Conservation (phyloP, 768 basidiomycete genomes). For the Kwoniella sp. region DNA sequence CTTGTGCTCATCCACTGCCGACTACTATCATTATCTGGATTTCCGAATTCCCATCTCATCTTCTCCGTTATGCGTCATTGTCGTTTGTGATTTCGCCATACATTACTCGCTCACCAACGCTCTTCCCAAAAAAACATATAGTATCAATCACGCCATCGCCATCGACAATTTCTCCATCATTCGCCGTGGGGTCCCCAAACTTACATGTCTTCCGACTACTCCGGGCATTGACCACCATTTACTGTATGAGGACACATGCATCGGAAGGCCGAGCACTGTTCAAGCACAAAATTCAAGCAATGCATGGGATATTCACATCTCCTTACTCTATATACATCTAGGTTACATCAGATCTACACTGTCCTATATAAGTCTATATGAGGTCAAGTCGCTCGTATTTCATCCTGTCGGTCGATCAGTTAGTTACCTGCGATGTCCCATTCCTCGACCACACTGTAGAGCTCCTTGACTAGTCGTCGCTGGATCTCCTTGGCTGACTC, state of each 20-base stretch:
- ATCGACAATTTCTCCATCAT: conserved; percentile 2
- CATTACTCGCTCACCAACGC: no score
- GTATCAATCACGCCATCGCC: conserved; percentile 21
- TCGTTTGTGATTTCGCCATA: no score
- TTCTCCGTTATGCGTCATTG: not conserved
- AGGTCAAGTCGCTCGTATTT: no score
- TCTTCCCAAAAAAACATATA: conserved; percentile 13
- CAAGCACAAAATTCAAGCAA: no score
- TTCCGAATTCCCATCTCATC: conserved; percentile 4
- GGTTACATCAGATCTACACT: no score
- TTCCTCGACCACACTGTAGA: conserved; percentile 62
- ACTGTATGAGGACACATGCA: no score
- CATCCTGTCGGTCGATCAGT: no score
- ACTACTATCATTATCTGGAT: not conserved
- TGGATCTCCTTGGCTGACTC: conserved; percentile 74
- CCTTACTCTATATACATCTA: no score
- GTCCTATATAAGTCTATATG: no score
- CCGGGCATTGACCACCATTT: not conserved
- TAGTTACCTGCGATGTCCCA: conserved; percentile 13
- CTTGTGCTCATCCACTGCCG: no score
- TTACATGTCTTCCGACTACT: not conserved
- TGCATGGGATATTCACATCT: no score
- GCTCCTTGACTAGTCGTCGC: conserved; percentile 75
- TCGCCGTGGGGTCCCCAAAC: conserved; percentile 1
- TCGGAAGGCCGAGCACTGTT: no score